Evolutionary conservation across 2,329 filamentous ascomycete species (phyloP), one percentile per base, ranked within the genome.

Genomic region (Colletotrichum eleusines): DNA sequence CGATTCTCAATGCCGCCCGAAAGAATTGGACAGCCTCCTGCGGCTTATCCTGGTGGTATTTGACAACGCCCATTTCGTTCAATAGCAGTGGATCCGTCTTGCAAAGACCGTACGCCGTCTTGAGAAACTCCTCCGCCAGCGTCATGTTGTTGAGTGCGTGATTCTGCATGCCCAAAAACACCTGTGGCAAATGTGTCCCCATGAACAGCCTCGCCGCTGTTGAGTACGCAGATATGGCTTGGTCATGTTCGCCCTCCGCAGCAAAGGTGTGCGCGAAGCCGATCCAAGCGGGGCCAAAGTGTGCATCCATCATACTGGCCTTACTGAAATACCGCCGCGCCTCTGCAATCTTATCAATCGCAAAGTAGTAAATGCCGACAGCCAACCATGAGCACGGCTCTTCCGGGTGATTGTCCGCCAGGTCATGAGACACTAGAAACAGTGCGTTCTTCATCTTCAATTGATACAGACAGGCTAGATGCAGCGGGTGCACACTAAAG

Each of bases 221-320:
- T 38, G 94, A 97, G 82, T 99, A 99, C 0, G 97, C 96, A 11
- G 95, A 97, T 73, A 99, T 98, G 58, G 96, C 96, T 82, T 99
- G 96, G 79, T 99, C 96, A 80, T 98, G 95, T 81, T 99, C 96
- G 63, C 96, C 96, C 80, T 99, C 96, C 14, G 94, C 95, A 1
- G 96, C 96, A 79, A 99, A 99, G 0, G 96, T 99, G 80, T 99
- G 97, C 1, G 96, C 96, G 78, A 99, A 99, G 1, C 97, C 96
- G 74, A 99, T 98, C 96, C 96, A 99, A 3, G 96, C 96, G 1
- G 96, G 94, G 0, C 95, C 95, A 76, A 97, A 99, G 82, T 98
- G 95, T 8, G 95, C 93, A 78, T 99, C 95, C 91, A 99, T 95
- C 85, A 98, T 92, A 74, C 94, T 97, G 5, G 97, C 93, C 82